These are phyloP conservation scores for Penicillium italicum DNA, from an alignment of 2,329 filamentous ascomycete species.

Conservation along the genomic window DNA sequence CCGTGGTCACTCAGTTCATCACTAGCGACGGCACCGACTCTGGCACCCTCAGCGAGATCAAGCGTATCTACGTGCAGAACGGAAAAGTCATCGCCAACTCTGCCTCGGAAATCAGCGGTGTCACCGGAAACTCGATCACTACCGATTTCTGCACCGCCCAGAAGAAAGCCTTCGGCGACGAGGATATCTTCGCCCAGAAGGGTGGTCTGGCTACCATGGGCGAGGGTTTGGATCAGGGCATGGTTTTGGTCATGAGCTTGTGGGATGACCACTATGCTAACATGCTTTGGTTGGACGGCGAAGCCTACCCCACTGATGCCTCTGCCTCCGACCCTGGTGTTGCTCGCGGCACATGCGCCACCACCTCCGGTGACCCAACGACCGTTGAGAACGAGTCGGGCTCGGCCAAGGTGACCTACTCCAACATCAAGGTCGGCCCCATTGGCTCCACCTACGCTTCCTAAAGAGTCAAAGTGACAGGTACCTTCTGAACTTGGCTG, in stretches of 20 bases:
- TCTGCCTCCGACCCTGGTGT: constrained; percentile 47
- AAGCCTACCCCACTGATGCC: constrained; percentile 51
- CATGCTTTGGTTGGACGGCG: constrained; percentile 73
- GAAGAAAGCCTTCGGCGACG: constrained; percentile 56
- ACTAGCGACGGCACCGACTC: constrained; percentile 48
- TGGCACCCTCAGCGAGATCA: constrained; percentile 58
- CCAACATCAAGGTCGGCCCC: constrained; percentile 58
- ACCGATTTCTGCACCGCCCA: constrained; percentile 55
- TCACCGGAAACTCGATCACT: constrained; percentile 55
- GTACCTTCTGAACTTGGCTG: neutral
- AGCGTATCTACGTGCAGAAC: constrained; percentile 63
- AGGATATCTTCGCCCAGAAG: constrained; percentile 50
- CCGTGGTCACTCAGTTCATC: constrained; percentile 66
- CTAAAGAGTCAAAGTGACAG: constrained; percentile 4
- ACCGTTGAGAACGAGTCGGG: constrained; percentile 49
- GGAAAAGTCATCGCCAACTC: constrained; percentile 59
- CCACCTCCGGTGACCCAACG: constrained; percentile 50
- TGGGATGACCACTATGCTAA: constrained; percentile 65
- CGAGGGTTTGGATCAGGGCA: constrained; percentile 53
- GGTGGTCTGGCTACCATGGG: constrained; percentile 58
- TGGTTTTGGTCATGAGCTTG: constrained; percentile 60
- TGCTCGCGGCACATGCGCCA: constrained; percentile 54
- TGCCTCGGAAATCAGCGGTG: constrained; percentile 44
- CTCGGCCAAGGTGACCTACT: constrained; percentile 54
- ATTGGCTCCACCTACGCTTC: constrained; percentile 52